These are phyloP conservation scores for Obba rivulosa DNA, from an alignment of 768 basidiomycete species.

Conservation along the genomic window DNA sequence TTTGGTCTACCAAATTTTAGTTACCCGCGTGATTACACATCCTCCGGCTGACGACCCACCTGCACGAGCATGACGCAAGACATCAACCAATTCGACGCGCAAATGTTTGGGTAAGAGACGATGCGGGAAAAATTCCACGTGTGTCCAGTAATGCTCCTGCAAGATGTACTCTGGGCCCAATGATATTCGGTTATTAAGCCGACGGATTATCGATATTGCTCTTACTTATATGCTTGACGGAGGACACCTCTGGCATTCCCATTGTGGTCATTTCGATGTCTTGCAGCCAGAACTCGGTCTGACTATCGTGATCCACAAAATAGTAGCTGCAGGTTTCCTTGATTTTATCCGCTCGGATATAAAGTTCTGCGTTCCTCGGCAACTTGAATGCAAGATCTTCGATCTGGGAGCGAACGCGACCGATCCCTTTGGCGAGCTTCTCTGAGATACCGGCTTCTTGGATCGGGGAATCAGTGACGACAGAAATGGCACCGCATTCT, in stretches of 20 bases:
- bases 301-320: slow-evolving; percentile 15
- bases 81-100: slow-evolving; percentile 8
- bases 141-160: slow-evolving; percentile 24
- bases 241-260: slow-evolving; percentile 3
- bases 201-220: neutral
- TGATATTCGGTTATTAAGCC: neutral
- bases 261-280: slow-evolving; percentile 8
- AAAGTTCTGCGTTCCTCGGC: slow-evolving; percentile 3
- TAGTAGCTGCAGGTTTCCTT: slow-evolving; percentile 15
- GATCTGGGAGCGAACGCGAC: slow-evolving; percentile 3
- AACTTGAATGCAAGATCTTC: neutral
- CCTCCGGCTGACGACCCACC: slow-evolving; percentile 9
- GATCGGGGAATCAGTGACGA: slow-evolving; percentile 9
- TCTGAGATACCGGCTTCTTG: neutral
- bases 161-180: slow-evolving; percentile 7
- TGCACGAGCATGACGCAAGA: slow-evolving; percentile 18
- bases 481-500: neutral
- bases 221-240: slow-evolving; percentile 8
- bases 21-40: neutral
- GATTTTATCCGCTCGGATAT: slow-evolving; percentile 4
- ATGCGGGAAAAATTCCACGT: slow-evolving; percentile 24
- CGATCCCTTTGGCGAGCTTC: slow-evolving; percentile 18
- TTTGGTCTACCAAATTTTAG: slow-evolving; percentile 12
- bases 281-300: slow-evolving; percentile 19
- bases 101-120: slow-evolving; percentile 5